Evolutionary conservation across 345 rosid genomes (phyloP).

Genomic region (Bretschneidera sinensis): DNA sequence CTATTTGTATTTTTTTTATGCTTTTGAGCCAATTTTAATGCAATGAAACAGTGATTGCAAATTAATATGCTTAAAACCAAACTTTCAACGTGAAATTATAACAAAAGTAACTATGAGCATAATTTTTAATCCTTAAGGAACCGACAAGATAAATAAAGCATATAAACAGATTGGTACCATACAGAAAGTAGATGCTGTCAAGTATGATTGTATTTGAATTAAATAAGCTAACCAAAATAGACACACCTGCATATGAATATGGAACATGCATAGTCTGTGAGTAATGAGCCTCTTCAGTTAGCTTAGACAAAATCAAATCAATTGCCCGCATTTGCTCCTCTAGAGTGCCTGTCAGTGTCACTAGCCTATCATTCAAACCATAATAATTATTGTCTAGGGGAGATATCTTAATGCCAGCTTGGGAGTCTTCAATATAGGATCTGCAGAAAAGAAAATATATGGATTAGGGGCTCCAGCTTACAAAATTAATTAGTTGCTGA

Average conservation of each 20-base stretch:
- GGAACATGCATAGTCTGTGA: slow-evolving; percentile 76
- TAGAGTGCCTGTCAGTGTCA: slow-evolving; percentile 75
- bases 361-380: slow-evolving; percentile 93
- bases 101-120: too few relatives aligned
- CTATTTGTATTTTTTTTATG: neutral
- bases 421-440: slow-evolving; percentile 95
- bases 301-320: slow-evolving; percentile 80
- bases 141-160: neutral
- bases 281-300: slow-evolving; percentile 83
- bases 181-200: too few relatives aligned
- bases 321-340: slow-evolving; percentile 92
- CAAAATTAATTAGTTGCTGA: neutral
- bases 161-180: neutral
- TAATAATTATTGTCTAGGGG: slow-evolving; percentile 79
- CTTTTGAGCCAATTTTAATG: neutral
- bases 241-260: slow-evolving; percentile 84
- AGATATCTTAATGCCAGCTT: slow-evolving; percentile 93
- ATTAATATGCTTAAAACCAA: neutral
- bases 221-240: slow-evolving; percentile 19
- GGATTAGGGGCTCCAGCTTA: neutral
- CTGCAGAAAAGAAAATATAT: slow-evolving; percentile 29
- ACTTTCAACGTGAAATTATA: neutral
- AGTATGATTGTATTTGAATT: too few relatives aligned
- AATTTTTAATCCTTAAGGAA: neutral
- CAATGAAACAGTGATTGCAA: neutral